Conservation (phyloP, 495 filamentous ascomycete genomes). For the Penicillium goetzii region DNA sequence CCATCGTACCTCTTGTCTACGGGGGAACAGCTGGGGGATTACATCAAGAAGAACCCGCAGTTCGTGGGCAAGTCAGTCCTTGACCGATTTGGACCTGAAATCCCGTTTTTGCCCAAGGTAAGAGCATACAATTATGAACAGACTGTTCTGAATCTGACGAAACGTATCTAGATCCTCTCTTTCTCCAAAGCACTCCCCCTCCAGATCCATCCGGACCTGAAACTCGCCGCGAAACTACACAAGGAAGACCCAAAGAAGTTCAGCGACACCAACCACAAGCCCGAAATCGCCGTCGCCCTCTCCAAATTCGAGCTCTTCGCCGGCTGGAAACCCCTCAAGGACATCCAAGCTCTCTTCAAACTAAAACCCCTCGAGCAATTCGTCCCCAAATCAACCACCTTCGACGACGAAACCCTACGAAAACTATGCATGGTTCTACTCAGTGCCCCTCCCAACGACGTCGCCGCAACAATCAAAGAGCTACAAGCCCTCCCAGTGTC, state of each 20-base stretch:
- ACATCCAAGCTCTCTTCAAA: constrained; percentile 63
- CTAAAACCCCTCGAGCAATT: constrained; percentile 58
- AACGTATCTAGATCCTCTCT: constrained; percentile 61
- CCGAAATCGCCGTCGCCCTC: constrained; percentile 78
- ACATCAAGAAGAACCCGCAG: constrained; percentile 66
- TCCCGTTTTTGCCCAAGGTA: constrained; percentile 78
- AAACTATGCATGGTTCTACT: constrained; percentile 61
- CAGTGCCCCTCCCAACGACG: constrained; percentile 52
- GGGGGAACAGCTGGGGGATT: constrained; percentile 65
- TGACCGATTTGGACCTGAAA: constrained; percentile 64
- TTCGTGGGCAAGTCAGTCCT: constrained; percentile 67
- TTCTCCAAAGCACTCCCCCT: constrained; percentile 78
- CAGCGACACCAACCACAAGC: constrained; percentile 78
- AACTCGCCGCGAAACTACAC: constrained; percentile 65
- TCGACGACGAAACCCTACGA: constrained; percentile 65
- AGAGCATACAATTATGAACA: not conserved
- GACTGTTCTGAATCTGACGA: not conserved
- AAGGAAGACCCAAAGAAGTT: constrained; percentile 65
- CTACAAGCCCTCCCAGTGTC: constrained; percentile 52
- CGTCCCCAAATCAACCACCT: constrained; percentile 50
- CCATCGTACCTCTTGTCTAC: constrained; percentile 65
- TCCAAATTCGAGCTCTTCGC: constrained; percentile 80
- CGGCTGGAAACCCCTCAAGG: constrained; percentile 68
- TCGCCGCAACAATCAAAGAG: constrained; percentile 53
- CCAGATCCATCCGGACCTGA: constrained; percentile 78